Conservation (phyloP, 2,329 filamentous ascomycete genomes). For the Fusarium brevicatenulatum region DNA sequence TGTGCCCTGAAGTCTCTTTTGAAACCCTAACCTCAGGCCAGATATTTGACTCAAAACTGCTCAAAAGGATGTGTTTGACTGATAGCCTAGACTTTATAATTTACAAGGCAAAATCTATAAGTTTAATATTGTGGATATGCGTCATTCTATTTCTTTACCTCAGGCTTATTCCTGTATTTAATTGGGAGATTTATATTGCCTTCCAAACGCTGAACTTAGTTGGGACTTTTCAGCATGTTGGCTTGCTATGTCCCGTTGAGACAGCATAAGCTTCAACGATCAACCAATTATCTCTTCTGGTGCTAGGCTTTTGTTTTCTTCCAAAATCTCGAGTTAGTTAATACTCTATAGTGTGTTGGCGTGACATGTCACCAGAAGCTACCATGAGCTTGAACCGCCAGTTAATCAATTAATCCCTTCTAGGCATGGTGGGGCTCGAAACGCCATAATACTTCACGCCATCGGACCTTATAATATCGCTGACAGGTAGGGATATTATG, state of each 20-base stretch:
- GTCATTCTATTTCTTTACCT: background rate
- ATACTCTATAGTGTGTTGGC: background rate
- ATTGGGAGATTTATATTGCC: background rate
- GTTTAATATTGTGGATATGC: background rate
- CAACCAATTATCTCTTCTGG: too few relatives aligned
- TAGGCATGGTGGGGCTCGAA: too few relatives aligned
- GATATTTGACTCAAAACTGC: too few relatives aligned
- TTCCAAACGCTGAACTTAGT: background rate
- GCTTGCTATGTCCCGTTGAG: too few relatives aligned
- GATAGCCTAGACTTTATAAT: background rate
- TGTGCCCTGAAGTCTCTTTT: too few relatives aligned
- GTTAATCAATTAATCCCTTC: background rate
- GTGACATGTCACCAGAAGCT: background rate
- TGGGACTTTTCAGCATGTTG: background rate
- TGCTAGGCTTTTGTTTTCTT: background rate
- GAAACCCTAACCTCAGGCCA: too few relatives aligned
- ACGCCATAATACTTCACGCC: background rate
- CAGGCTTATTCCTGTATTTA: background rate
- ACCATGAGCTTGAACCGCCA: background rate
- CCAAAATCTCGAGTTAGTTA: background rate
- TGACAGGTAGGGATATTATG: background rate
- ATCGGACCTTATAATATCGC: background rate
- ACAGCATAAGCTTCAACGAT: background rate
- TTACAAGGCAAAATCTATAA: background rate
- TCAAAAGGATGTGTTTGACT: too few relatives aligned